These are phyloP conservation scores for Kwoniella sp. DNA, from an alignment of 768 basidiomycete species.

Conservation along the genomic window DNA sequence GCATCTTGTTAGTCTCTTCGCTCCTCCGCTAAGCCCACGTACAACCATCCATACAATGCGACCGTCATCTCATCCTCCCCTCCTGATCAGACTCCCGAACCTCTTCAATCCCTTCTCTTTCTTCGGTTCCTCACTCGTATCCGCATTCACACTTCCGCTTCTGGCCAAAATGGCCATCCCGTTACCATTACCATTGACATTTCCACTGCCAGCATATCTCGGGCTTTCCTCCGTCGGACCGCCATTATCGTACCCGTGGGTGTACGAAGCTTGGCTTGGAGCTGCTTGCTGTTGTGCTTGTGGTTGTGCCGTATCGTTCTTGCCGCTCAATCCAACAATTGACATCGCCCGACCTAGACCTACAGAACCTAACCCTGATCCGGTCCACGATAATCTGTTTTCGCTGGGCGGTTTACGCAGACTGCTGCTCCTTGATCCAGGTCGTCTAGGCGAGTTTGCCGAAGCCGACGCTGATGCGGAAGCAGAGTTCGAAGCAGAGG, in stretches of 20 bases:
- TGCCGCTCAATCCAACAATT: conserved; percentile 6
- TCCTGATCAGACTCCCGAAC: conserved; percentile 39
- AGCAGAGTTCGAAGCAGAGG: neutral
- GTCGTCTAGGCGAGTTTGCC: neutral
- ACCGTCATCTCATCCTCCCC: conserved; percentile 5
- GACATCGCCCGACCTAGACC: conserved; percentile 15
- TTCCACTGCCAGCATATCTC: conserved; percentile 1
- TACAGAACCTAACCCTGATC: conserved; percentile 1
- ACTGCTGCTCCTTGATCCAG: neutral
- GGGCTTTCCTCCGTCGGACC: neutral
- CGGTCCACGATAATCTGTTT: neutral
- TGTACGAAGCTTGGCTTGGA: neutral
- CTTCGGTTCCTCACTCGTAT: conserved; percentile 5
- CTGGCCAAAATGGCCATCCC: too few species aligned
- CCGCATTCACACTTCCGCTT: conserved; percentile 12
- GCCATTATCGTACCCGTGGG: neutral
- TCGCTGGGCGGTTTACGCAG: neutral
- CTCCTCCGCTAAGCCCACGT: too few species aligned
- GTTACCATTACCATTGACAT: conserved; percentile 16
- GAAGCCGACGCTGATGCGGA: neutral
- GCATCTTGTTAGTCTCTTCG: too few species aligned
- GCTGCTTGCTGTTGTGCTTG: neutral
- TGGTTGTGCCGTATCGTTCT: neutral
- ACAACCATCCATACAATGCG: too few species aligned
- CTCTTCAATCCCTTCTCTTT: conserved; percentile 34